Evolutionary conservation across 2,329 filamentous ascomycete species (phyloP), one percentile per base, ranked within the genome.

Genomic region (Falciphora oryzae): DNA sequence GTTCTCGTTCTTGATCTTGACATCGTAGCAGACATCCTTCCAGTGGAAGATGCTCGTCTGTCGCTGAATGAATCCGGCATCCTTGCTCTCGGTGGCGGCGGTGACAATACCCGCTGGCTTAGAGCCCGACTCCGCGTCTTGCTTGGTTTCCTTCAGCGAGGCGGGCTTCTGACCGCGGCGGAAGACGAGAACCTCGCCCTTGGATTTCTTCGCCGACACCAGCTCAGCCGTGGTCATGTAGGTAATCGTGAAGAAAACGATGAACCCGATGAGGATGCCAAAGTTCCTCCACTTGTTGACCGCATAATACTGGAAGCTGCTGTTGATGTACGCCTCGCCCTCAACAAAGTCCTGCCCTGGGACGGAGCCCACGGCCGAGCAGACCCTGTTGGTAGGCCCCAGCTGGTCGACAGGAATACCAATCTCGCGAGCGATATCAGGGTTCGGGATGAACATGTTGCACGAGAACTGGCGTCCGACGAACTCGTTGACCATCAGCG

Each of bases 401-500:
- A 59, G 14, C 13, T 56, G 4, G 59, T 80, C 74, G 0, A 80
- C 28, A n/a, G 28, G 28, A 25, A 50, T 50, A 10, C 60, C 60
- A 25, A 44, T 18, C 8, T 53, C 7, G 6, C 44, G 44, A 53
- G 44, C 44, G 29, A 28, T 18, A 4, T 29, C 25, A 13, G 60
- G 25, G 22, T 83, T 85, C 0, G 76, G 73, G 0, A 83, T 83
- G 1, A 84, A 71, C 44, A n/a, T 35, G 0, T 83, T 81, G 67
- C 90, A 92, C 1, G 76, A 74, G 61, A 87, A 89, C 0, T 79
- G 69, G 1, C 79, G 81, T 6, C 81, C 80, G 66, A 85, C 82
- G 69, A 91, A 89, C 72, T 95, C 91, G 74, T 93, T 93, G 66
- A 87, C 80, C 75, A 91, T 83, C 25, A 92, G 77, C 2, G 85